phyloP scores from a whole-genome alignment of 345 rosid genomes.

The Mangifera indica region DNA sequence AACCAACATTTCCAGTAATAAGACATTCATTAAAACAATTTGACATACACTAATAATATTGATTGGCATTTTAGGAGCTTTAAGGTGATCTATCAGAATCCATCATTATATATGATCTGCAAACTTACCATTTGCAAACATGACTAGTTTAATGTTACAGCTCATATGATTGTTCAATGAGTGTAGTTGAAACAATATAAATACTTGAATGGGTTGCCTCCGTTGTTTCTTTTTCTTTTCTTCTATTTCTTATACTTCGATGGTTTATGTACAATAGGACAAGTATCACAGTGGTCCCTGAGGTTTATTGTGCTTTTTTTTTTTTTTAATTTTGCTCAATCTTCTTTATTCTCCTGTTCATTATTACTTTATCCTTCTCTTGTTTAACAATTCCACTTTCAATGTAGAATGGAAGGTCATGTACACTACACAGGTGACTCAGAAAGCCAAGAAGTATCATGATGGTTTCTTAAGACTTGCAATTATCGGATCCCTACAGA shows the following conservation, averaged over 20 bases:
- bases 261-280: neutral
- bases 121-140: neutral
- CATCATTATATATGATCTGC: too few species aligned
- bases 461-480: conserved; percentile 50
- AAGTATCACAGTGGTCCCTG: neutral
- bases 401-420: conserved; percentile 56
- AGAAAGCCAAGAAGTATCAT: conserved; percentile 65
- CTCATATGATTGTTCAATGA: neutral
- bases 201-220: too few species aligned
- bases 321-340: too few species aligned
- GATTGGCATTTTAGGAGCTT: neutral
- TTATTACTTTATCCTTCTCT: neutral
- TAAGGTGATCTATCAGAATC: neutral
- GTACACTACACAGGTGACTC: conserved; percentile 59
- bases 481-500: conserved; percentile 33
- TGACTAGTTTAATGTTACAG: neutral
- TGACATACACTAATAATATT: neutral
- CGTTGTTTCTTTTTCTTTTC: neutral
- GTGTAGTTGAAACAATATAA: neutral
- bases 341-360: neutral
- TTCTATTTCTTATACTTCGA: neutral
- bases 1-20: neutral
- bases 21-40: neutral
- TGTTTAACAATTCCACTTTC: neutral
- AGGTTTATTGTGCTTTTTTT: too few species aligned